Evolutionary conservation across 2,329 filamentous ascomycete genomes (phyloP).

Genomic region (Diplocarpon rosae): DNA sequence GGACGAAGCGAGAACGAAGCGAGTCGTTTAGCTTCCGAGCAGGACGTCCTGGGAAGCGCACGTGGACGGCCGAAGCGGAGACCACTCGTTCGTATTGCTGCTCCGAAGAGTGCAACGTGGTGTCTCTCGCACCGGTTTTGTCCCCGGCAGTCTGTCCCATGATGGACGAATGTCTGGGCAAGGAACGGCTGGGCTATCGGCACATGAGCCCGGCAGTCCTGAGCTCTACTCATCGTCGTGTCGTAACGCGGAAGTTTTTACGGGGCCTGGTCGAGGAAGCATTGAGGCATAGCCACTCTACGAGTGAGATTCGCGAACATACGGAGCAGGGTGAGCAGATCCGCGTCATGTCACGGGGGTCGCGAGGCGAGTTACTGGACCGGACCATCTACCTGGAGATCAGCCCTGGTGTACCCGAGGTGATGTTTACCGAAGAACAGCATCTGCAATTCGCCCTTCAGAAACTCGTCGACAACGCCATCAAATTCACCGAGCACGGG

Average conservation of each 20-base stretch:
- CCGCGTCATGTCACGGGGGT: slow-evolving; percentile 18
- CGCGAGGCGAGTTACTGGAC: slow-evolving; percentile 22
- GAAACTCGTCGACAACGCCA: slow-evolving; percentile 47
- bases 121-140: neutral
- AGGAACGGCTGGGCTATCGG: neutral
- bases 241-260: slow-evolving; percentile 25
- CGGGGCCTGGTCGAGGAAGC: slow-evolving; percentile 20
- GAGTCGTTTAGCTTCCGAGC: slow-evolving; percentile 16
- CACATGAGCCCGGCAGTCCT: slow-evolving; percentile 8
- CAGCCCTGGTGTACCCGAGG: slow-evolving; percentile 35
- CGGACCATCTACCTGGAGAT: slow-evolving; percentile 31
- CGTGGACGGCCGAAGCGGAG: too few relatives aligned
- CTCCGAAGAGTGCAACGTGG: too few relatives aligned
- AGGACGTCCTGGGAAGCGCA: too few relatives aligned
- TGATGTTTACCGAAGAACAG: slow-evolving; percentile 38
- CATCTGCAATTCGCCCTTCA: slow-evolving; percentile 34
- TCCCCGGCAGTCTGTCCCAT: slow-evolving; percentile 4
- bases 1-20: slow-evolving; percentile 16
- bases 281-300: slow-evolving; percentile 20
- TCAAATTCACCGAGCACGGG: slow-evolving; percentile 60
- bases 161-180: neutral
- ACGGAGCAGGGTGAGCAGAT: slow-evolving; percentile 23
- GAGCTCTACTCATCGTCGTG: slow-evolving; percentile 16
- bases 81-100: too few relatives aligned
- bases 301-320: slow-evolving; percentile 17